phyloP scores from a whole-genome alignment of 2,329 filamentous ascomycete genomes.

The Sporothrix protearum region DNA sequence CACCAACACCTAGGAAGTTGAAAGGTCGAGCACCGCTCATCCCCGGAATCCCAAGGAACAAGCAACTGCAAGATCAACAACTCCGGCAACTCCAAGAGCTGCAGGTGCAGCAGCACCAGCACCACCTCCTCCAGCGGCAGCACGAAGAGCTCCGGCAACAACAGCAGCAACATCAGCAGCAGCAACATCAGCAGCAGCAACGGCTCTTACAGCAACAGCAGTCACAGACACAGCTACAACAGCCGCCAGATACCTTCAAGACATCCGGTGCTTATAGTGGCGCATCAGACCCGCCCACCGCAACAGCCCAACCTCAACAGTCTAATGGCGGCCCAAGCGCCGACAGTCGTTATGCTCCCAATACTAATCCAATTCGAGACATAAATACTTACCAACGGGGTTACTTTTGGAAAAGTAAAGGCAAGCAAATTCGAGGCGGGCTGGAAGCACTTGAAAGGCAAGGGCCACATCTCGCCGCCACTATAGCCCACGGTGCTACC shows the following conservation, averaged over 20 bases:
- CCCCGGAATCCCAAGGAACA: not conserved
- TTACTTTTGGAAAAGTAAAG: not conserved
- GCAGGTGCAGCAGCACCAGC: conserved; percentile 17
- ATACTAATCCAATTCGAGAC: not conserved
- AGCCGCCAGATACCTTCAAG: not conserved
- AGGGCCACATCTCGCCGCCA: not conserved
- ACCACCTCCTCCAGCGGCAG: conserved; percentile 1
- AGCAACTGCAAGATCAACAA: not conserved
- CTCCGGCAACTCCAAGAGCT: not conserved
- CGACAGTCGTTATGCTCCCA: not conserved
- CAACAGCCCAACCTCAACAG: not conserved
- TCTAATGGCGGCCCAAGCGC: not conserved
- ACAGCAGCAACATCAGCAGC: not conserved
- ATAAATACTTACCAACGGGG: not conserved
- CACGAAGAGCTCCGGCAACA: conserved; percentile 1
- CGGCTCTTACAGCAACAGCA: conserved; percentile 8
- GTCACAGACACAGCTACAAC: not conserved
- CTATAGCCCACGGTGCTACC: not conserved
- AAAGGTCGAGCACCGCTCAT: not conserved
- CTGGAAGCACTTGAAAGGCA: not conserved
- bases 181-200: conserved; percentile 12
- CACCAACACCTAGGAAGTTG: not conserved
- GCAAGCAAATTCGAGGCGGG: not conserved
- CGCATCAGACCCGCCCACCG: not conserved
- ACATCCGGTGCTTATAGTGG: not conserved